Conservation (phyloP, 75 land plant genomes). For the Larix kaempferi region DNA sequence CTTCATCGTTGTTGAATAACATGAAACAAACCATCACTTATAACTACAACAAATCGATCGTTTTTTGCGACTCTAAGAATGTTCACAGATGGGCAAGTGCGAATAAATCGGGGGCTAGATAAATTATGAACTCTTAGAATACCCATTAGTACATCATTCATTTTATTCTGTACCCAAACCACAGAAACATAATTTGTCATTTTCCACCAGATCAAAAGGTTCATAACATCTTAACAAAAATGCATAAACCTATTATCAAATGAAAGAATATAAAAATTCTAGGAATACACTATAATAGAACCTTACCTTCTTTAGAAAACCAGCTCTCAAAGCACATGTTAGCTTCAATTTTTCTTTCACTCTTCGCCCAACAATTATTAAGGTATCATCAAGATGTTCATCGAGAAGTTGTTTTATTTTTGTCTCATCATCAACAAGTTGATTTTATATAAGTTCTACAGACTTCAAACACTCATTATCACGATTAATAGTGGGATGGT, state of each 20-base stretch:
- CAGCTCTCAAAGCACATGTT: conserved; percentile 92
- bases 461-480: conserved; percentile 19
- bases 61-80: conserved; percentile 42
- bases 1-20: conserved; percentile 80
- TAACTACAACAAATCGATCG: conserved; percentile 77
- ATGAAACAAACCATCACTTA: conserved; percentile 88
- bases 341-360: conserved; percentile 81
- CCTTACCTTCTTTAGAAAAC: conserved; percentile 79
- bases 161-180: conserved; percentile 36
- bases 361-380: conserved; percentile 33
- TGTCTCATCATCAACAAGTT: conserved; percentile 51
- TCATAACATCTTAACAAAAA: no score
- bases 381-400: conserved; percentile 78
- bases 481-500: background rate
- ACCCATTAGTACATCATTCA: conserved; percentile 78
- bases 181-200: no score
- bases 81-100: conserved; percentile 48
- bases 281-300: background rate
- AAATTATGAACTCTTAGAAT: conserved; percentile 61
- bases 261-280: no score
- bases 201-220: no score
- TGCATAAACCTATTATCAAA: no score
- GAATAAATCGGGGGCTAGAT: conserved; percentile 64
- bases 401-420: conserved; percentile 43
- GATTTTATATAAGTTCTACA: conserved; percentile 69